Conservation (phyloP, 2,329 filamentous ascomycete genomes). For the Fonsecaea erecta region DNA sequence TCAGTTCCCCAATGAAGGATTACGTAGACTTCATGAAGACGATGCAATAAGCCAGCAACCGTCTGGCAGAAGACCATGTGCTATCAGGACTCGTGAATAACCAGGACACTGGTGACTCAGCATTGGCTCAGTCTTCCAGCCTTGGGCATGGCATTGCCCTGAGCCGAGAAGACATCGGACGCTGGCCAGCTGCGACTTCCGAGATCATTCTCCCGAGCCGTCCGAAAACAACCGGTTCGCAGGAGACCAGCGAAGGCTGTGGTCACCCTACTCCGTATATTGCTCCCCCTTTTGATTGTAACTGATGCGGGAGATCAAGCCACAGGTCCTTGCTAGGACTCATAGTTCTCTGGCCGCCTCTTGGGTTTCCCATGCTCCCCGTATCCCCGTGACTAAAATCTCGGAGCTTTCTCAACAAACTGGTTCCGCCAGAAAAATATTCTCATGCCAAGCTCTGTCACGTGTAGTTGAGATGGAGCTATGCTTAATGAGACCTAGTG, state of each 20-base stretch:
- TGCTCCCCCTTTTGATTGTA: too few relatives aligned
- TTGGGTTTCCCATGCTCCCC: not conserved
- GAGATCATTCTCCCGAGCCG: conserved; percentile 2
- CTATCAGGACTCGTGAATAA: conserved; percentile 24
- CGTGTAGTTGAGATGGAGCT: not conserved
- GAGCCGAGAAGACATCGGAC: not conserved
- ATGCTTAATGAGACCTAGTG: not conserved
- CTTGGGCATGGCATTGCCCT: too few relatives aligned
- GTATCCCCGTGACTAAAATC: not conserved
- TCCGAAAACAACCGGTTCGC: conserved; percentile 23
- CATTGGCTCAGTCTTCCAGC: conserved; percentile 9
- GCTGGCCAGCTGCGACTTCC: not conserved
- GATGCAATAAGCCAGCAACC: conserved; percentile 21
- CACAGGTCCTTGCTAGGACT: not conserved
- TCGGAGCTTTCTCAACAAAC: not conserved
- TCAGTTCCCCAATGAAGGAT: conserved; percentile 27
- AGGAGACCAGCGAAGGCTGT: too few relatives aligned
- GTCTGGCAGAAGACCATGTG: conserved; percentile 23
- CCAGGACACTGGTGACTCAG: conserved; percentile 21
- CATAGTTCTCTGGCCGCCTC: not conserved
- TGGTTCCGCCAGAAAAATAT: not conserved
- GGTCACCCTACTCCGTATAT: too few relatives aligned
- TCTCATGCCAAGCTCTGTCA: not conserved
- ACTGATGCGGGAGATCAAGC: not conserved
- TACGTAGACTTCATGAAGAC: conserved; percentile 3